phyloP scores from a whole-genome alignment of 306 rosid genomes.

The Canavalia gladiata region DNA sequence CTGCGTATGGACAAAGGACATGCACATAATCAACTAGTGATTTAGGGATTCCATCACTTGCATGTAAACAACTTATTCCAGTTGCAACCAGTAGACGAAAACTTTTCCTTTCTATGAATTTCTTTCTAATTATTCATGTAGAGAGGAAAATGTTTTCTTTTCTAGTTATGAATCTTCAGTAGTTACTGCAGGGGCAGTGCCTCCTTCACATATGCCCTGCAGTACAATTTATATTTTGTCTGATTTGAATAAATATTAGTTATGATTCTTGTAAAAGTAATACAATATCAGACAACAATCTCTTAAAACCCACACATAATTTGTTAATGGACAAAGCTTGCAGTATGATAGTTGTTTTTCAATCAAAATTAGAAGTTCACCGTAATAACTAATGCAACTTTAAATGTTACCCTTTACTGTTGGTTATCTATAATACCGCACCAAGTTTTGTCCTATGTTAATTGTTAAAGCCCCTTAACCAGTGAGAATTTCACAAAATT shows the following conservation, averaged over 20 bases:
- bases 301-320: not conserved
- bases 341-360: too few relatives aligned
- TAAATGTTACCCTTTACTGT: too few relatives aligned
- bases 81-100: slow-evolving; percentile 35
- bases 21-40: slow-evolving; percentile 30
- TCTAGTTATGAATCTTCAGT: slow-evolving; percentile 30
- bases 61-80: slow-evolving; percentile 18
- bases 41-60: slow-evolving; percentile 4
- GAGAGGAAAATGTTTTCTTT: not conserved
- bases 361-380: too few relatives aligned
- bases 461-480: slow-evolving; percentile 10
- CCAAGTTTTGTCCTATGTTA: too few relatives aligned
- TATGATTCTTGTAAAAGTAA: slow-evolving; percentile 14
- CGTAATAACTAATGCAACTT: too few relatives aligned
- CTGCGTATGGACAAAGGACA: slow-evolving; percentile 38
- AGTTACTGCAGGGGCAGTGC: slow-evolving; percentile 30
- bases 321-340: not conserved
- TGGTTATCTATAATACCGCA: too few relatives aligned
- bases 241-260: not conserved
- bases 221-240: not conserved
- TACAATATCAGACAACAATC: slow-evolving; percentile 22
- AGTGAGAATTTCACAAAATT: slow-evolving; percentile 12
- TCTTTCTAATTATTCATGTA: slow-evolving; percentile 11
- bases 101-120: not conserved
- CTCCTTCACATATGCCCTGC: not conserved